Evolutionary conservation across 805 yeast genomes (phyloP), one percentile per base, ranked within the genome.

Genomic region (Wickerhamomyces strasburgensis): DNA sequence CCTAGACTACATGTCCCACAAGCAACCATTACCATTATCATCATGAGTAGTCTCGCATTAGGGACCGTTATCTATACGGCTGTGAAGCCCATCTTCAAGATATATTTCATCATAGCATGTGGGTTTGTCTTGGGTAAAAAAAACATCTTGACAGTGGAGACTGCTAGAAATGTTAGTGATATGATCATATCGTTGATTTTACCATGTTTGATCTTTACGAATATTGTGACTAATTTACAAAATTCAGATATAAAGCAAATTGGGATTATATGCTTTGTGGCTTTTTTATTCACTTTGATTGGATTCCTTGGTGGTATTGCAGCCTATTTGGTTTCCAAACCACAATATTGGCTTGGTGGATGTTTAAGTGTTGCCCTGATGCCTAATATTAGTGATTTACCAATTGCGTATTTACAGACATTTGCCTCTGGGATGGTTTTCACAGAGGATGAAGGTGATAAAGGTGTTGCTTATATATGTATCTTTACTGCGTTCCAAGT

Each of bases 391-490:
- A 73, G 84, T 23, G 93, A 83, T 54, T 64, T 83, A 33, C 93
- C 93, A 1, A 81, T 83, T 46, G 89, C 90, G 0, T 82, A 80
- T 51, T 50, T 83, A 33, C 86, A 80, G 49, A 80, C 84, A 1
- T 64, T 82, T 58, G 69, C 74, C 13, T 65, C 75, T 2, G 51
- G 51, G 5, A 29, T 39, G 13, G 63, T 71, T 6, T 80, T 88
- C 49, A 64, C 80, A 0, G 50, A 65, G 13, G 72, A 59, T 4
- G 78, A 84, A 43, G 86, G 85, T 26, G 69, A 75, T 37, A 72
- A 73, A 48, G 97, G 96, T 18, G 81, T 83, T 18, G 93, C 96
- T 1, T 85, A 83, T 58, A 81, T 84, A 15, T 81, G 88, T 51
- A 80, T 88, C 24, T 84, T 82, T 49, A 65, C 81, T 31, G 81